Evolutionary conservation across 371 early-diverging fungal species (phyloP).

Genomic region (Mucor irregularis): DNA sequence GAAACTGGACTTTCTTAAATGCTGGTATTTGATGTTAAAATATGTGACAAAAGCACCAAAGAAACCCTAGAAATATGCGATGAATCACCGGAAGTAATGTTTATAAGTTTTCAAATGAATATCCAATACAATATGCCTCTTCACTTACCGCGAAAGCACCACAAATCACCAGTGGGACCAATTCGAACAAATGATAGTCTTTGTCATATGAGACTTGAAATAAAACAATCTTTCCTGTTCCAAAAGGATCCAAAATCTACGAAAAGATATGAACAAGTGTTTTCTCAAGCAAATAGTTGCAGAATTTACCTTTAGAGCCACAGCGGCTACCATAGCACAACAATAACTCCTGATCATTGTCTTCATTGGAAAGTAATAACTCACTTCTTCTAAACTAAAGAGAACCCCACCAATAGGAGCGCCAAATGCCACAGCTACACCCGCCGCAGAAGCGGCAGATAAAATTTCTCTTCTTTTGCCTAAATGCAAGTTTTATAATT

Average conservation of each 20-base stretch:
- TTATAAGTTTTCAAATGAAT: no score
- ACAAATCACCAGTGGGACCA: conserved; percentile 76
- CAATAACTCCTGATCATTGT: conserved; percentile 92
- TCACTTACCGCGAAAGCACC: conserved; percentile 80
- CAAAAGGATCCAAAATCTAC: conserved; percentile 83
- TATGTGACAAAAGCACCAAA: conserved; percentile 83
- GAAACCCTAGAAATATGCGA: conserved; percentile 73
- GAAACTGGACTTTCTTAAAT: conserved; percentile 55
- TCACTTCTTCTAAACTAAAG: conserved; percentile 86
- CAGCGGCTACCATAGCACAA: conserved; percentile 86
- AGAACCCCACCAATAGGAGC: conserved; percentile 95
- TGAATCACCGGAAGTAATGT: no score
- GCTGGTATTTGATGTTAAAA: conserved; percentile 67
- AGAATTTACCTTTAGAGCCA: conserved; percentile 69
- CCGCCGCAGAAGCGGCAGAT: conserved; percentile 88
- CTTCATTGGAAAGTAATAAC: conserved; percentile 88
- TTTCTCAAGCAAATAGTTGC: not conserved
- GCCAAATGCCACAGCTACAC: conserved; percentile 92
- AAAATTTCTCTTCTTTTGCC: conserved; percentile 81
- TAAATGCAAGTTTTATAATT: not conserved
- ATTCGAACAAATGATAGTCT: conserved; percentile 88
- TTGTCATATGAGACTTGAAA: conserved; percentile 88
- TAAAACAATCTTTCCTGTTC: conserved; percentile 87
- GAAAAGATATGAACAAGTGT: not conserved
- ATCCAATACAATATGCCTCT: not conserved